These are phyloP conservation scores for Rhodomyrtus tomentosa DNA, from an alignment of 345 rosid species.

Conservation along the genomic window DNA sequence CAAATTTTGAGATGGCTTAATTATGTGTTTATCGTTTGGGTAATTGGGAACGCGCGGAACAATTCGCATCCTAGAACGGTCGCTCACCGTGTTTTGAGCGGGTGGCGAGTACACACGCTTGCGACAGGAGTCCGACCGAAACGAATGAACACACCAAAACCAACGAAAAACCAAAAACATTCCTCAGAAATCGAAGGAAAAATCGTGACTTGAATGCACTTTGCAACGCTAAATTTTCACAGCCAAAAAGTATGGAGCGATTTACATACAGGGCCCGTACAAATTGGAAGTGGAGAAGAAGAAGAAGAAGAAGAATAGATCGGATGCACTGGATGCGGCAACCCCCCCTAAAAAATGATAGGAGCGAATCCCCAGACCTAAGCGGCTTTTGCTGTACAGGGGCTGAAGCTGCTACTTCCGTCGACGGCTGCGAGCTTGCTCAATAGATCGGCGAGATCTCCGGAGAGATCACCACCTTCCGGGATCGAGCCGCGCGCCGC, in stretches of 20 bases:
- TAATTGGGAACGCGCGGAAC: neutral
- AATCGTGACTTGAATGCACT: neutral
- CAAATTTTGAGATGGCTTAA: neutral
- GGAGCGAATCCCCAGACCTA: neutral
- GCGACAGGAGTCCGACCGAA: neutral
- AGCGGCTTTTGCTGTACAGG: constrained; percentile 9
- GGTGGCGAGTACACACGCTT: neutral
- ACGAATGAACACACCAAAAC: neutral
- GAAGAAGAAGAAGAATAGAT: neutral
- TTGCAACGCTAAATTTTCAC: neutral
- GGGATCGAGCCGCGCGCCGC: neutral
- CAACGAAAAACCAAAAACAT: neutral
- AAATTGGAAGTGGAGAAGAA: neutral
- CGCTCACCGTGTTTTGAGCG: neutral
- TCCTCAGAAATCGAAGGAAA: neutral
- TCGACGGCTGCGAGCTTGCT: neutral
- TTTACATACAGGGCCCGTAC: neutral
- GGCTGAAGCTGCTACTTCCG: neutral
- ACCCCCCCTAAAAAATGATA: neutral
- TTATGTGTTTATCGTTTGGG: neutral
- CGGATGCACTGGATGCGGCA: neutral
- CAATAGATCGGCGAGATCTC: constrained; percentile 1
- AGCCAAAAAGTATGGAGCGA: neutral
- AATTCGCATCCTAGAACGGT: too few relatives aligned
- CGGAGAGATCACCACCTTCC: neutral